phyloP scores from a whole-genome alignment of 345 rosid species.

The Kandelia obovata region DNA sequence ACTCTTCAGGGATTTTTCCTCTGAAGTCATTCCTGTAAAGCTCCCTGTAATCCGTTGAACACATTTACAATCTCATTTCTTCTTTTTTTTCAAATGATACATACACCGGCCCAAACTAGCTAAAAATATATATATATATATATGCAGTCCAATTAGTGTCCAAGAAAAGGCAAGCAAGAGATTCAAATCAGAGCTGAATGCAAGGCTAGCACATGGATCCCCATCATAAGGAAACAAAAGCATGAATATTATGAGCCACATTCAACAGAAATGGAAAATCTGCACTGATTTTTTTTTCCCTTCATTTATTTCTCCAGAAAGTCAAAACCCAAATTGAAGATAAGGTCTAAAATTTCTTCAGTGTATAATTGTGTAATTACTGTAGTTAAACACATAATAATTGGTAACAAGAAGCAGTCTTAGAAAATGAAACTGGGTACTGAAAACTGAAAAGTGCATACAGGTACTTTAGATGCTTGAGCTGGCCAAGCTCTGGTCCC shows the following conservation, averaged over 20 bases:
- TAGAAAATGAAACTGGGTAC: background rate
- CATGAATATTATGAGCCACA: background rate
- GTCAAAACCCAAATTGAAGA: background rate
- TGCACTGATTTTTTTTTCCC: background rate
- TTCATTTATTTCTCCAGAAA: background rate
- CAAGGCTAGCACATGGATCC: too few relatives aligned
- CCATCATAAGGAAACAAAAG: background rate
- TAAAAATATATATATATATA: too few relatives aligned
- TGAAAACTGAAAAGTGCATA: slow-evolving; percentile 18
- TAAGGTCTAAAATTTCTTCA: background rate
- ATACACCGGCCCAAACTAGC: background rate
- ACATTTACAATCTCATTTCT: slow-evolving; percentile 1
- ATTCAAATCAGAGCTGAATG: too few relatives aligned
- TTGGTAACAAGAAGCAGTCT: background rate
- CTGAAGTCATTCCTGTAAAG: slow-evolving; percentile 47
- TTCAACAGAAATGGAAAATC: background rate
- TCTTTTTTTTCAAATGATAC: background rate
- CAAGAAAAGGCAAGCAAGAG: too few relatives aligned
- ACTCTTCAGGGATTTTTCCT: slow-evolving; percentile 53
- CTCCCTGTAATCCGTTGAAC: slow-evolving; percentile 45
- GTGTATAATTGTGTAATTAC: background rate
- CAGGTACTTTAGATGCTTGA: slow-evolving; percentile 64
- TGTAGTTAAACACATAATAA: background rate
- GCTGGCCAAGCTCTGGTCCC: slow-evolving; percentile 65
- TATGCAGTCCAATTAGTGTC: too few relatives aligned